Conservation (phyloP, 495 filamentous ascomycete genomes). For the Letharia lupina region DNA sequence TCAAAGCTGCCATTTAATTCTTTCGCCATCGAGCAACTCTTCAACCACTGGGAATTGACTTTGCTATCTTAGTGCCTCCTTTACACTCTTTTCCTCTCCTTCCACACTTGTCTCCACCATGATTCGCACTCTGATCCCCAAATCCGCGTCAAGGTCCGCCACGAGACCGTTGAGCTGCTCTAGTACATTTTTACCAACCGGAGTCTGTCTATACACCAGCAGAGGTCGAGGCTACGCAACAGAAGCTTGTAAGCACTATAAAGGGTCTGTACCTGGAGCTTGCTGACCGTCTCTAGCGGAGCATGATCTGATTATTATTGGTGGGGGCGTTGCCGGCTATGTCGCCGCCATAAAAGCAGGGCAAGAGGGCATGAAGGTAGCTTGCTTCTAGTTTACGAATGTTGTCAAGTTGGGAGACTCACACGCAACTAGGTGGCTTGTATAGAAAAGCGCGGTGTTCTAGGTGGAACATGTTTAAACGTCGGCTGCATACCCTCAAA, state of each 20-base stretch:
- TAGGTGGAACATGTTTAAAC: constrained; percentile 96
- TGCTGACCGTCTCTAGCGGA: constrained; percentile 48
- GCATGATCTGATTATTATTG: constrained; percentile 88
- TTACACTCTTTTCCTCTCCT: constrained; percentile 7
- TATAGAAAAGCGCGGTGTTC: constrained; percentile 93
- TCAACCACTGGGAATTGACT: neutral
- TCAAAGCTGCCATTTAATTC: neutral
- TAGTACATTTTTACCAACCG: constrained; percentile 46
- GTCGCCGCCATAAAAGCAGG: constrained; percentile 98
- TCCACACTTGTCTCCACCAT: constrained; percentile 39
- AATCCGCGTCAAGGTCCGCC: constrained; percentile 56
- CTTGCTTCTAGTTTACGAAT: neutral
- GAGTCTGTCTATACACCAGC: constrained; percentile 50
- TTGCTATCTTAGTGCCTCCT: neutral
- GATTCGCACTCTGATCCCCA: constrained; percentile 65
- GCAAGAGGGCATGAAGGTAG: constrained; percentile 92
- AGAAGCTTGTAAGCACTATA: constrained; percentile 56
- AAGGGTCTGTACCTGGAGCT: neutral
- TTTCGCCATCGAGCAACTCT: neutral
- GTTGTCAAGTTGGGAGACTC: constrained; percentile 8
- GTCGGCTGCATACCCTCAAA: constrained; percentile 99
- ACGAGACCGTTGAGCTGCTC: constrained; percentile 36
- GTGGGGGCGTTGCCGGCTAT: constrained; percentile 96
- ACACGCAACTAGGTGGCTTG: constrained; percentile 65
- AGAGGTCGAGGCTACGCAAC: constrained; percentile 69